A percentile compares a stretch with the other conserved stretches of the same genome.
These are phyloP conservation scores for Geotrichum restrictum DNA, from an alignment of 1,139 yeast species.

Conservation along the genomic window DNA sequence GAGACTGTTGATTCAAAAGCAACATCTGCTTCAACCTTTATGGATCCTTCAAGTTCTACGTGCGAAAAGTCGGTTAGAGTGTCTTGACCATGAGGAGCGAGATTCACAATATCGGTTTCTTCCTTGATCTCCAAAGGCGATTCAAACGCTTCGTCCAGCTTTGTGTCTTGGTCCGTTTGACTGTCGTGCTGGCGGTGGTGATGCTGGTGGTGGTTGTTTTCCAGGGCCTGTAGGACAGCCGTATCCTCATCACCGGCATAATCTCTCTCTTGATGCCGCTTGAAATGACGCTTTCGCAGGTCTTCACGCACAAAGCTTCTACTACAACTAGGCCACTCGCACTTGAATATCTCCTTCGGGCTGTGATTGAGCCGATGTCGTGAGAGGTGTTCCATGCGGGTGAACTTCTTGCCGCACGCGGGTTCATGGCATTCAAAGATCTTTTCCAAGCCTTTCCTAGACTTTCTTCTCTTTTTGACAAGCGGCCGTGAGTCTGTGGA, in stretches of 20 bases:
- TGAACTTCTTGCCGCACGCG: slow-evolving; percentile 58
- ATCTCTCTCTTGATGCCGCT: slow-evolving; percentile 14
- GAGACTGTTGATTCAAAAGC: too few species aligned
- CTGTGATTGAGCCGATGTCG: slow-evolving; percentile 21
- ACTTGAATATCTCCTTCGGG: slow-evolving; percentile 18
- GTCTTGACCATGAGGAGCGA: too few species aligned
- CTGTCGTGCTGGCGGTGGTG: too few species aligned
- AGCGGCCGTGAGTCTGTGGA: background rate
- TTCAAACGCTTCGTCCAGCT: background rate
- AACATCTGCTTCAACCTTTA: too few species aligned
- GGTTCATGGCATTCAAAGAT: slow-evolving; percentile 47
- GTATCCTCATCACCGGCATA: background rate
- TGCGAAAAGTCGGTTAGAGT: background rate
- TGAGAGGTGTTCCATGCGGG: slow-evolving; percentile 47
- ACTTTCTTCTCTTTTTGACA: slow-evolving; percentile 23
- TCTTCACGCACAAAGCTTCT: slow-evolving; percentile 21
- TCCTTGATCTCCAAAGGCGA: background rate
- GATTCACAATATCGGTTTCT: background rate
- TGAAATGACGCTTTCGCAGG: slow-evolving; percentile 17
- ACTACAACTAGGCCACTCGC: slow-evolving; percentile 20
- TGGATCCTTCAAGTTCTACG: background rate
- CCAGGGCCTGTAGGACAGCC: too few species aligned
- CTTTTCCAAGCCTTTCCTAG: slow-evolving; percentile 38
- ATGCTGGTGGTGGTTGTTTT: too few species aligned
- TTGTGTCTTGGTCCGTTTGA: background rate